phyloP scores from a whole-genome alignment of 805 yeast species.

The Brettanomyces custersianus region DNA sequence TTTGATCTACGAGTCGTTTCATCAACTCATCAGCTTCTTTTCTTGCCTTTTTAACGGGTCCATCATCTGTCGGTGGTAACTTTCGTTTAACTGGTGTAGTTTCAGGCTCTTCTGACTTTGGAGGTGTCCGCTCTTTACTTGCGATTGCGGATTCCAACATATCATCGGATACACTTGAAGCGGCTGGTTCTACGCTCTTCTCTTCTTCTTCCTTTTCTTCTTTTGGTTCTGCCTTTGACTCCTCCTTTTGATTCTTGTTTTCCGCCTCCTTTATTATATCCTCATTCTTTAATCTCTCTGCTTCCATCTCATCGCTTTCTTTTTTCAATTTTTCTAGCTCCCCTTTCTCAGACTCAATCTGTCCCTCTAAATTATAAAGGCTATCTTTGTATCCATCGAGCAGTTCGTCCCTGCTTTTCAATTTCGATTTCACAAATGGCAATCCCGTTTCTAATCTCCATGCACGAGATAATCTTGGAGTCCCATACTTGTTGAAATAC shows the following conservation, averaged over 20 bases:
- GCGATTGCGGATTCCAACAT: not conserved
- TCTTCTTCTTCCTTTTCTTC: not conserved
- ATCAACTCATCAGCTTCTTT: too few relatives aligned
- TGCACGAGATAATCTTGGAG: slow-evolving; percentile 17
- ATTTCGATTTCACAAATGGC: slow-evolving; percentile 8
- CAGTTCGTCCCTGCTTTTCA: slow-evolving; percentile 8
- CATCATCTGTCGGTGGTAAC: too few relatives aligned
- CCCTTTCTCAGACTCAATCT: slow-evolving; percentile 5
- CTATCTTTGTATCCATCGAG: slow-evolving; percentile 22
- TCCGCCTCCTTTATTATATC: not conserved
- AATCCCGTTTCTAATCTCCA: slow-evolving; percentile 22
- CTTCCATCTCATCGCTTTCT: not conserved
- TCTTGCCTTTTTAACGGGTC: too few relatives aligned
- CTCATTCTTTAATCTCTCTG: not conserved
- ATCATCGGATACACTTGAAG: too few relatives aligned
- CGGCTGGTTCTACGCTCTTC: too few relatives aligned
- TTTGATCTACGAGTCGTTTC: too few relatives aligned
- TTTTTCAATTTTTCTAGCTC: slow-evolving; percentile 7
- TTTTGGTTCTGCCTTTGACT: not conserved
- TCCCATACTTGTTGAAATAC: slow-evolving; percentile 19
- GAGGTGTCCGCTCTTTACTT: not conserved
- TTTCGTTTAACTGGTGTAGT: too few relatives aligned
- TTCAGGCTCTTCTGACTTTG: not conserved
- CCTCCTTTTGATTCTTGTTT: not conserved
- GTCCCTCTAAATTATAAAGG: slow-evolving; percentile 19